These are phyloP conservation scores for Xylaria sp. DNA, from an alignment of 2,329 filamentous ascomycete species.

Conservation along the genomic window DNA sequence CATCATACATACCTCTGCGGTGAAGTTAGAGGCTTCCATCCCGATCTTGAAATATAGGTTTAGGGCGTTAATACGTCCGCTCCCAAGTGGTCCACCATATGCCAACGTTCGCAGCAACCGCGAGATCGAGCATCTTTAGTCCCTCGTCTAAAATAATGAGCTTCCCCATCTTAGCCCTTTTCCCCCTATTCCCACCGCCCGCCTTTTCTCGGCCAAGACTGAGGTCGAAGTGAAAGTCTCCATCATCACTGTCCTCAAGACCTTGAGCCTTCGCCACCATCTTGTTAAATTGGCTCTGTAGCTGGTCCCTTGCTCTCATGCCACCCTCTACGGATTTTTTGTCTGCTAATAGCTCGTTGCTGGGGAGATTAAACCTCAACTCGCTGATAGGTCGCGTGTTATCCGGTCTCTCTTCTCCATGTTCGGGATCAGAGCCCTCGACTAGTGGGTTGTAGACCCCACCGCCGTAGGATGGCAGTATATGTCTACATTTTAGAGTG, in stretches of 20 bases:
- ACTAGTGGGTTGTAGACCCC: slow-evolving; percentile 53
- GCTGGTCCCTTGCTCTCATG: slow-evolving; percentile 43
- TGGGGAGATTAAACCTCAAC: slow-evolving; percentile 86
- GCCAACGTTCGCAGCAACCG: slow-evolving; percentile 89
- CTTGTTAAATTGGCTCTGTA: slow-evolving; percentile 44
- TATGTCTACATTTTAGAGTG: slow-evolving; percentile 75
- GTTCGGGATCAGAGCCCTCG: slow-evolving; percentile 42
- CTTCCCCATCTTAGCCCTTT: slow-evolving; percentile 91
- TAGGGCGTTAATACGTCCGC: slow-evolving; percentile 44
- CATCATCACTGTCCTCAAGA: slow-evolving; percentile 45
- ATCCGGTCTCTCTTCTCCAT: slow-evolving; percentile 39
- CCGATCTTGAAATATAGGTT: neutral
- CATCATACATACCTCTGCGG: neutral
- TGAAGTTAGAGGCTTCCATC: neutral
- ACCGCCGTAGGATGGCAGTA: slow-evolving; percentile 55
- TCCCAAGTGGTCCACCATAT: slow-evolving; percentile 94
- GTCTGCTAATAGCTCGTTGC: slow-evolving; percentile 53
- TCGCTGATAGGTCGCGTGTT: slow-evolving; percentile 68
- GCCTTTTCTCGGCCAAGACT: slow-evolving; percentile 82
- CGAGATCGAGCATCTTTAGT: slow-evolving; percentile 91
- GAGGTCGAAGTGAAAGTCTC: slow-evolving; percentile 63
- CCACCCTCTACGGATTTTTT: slow-evolving; percentile 46
- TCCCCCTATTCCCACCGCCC: slow-evolving; percentile 84
- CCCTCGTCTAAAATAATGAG: slow-evolving; percentile 88
- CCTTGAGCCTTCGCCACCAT: slow-evolving; percentile 39